Base-by-base conservation (phyloP, 129 eudicot genomes). In the Glebionis coronaria region DNA sequence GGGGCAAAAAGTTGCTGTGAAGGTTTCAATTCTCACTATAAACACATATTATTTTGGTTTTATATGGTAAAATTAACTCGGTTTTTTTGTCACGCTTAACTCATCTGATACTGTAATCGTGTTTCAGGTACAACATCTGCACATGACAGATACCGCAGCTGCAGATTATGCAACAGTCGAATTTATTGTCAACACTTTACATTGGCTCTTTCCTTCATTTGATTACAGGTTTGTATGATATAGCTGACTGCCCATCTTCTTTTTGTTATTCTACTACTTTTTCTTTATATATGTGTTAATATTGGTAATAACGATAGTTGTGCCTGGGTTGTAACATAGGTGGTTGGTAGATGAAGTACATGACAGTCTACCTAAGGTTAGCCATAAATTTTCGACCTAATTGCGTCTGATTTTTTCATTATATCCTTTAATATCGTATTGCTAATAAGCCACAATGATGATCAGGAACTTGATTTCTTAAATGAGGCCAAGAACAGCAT, bases 131-230 rank as follows among this genome's bases (percentile, higher is more conserved):
- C 98, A 92, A 70, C 98, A 92, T 65, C 72, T 85, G 82, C 95
- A 92, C 80, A 85, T 92, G 98, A 92, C 96, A 59, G 98, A 92
- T 73, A 92, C 95, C 69, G 98, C 96, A 46, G 89, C 88, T 59
- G 98, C 98, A 69, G 98, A 92, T 73, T 82, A 81, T 82, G 98
- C 96, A 3, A 92, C 96, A 16, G 96, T 92, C 54, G 95, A 82
- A 85, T 72, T 92, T 51, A 73, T 92, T 45, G 95, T 92, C 50
- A 88, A 85, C 80, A 83, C 96, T 15, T 76, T 92, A 87, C 96
- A 92, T 67, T 56, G 85, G 44, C 62, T 92, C 51, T 92, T 92
- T 68, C 98, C 98, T 42, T 78, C 86, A 52, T 92, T 92, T 83
- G 96, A 92, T 86, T 92, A 88, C 82, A 92, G 98, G 97, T 91